These are phyloP conservation scores for Hortaea sp. DNA, from an alignment of 2,329 filamentous ascomycete species.

Conservation along the genomic window DNA sequence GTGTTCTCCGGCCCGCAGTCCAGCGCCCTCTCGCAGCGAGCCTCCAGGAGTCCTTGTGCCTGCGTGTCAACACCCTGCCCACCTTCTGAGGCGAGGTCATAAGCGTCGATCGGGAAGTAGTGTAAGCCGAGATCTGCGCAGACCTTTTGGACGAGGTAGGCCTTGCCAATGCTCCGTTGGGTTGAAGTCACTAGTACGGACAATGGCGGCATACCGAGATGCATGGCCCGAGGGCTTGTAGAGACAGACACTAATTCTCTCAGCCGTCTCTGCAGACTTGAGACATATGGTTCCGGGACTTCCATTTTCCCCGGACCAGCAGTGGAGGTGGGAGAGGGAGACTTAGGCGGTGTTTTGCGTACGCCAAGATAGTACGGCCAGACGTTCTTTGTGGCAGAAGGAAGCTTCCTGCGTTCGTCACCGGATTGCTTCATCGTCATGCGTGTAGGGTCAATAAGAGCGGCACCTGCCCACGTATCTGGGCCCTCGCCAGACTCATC, in stretches of 20 bases:
- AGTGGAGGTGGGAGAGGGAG: slow-evolving; percentile 9
- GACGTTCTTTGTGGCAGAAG: slow-evolving; percentile 61
- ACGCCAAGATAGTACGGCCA: slow-evolving; percentile 84
- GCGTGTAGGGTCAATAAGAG: slow-evolving; percentile 72
- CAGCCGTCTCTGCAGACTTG: slow-evolving; percentile 49
- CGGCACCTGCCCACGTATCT: slow-evolving; percentile 75
- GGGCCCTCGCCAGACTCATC: slow-evolving; percentile 46
- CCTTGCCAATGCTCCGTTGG: slow-evolving; percentile 86
- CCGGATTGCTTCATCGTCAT: slow-evolving; percentile 90
- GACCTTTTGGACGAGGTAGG: slow-evolving; percentile 63
- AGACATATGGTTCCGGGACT: slow-evolving; percentile 33
- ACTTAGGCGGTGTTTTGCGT: slow-evolving; percentile 46
- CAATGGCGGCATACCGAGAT: slow-evolving; percentile 76
- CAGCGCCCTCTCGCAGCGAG: slow-evolving; percentile 77
- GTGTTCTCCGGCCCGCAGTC: slow-evolving; percentile 79
- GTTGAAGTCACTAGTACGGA: slow-evolving; percentile 84
- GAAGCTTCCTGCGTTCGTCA: slow-evolving; percentile 71
- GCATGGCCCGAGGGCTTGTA: slow-evolving; percentile 76
- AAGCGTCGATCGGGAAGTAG: slow-evolving; percentile 78
- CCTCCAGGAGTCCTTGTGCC: slow-evolving; percentile 81
- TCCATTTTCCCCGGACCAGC: slow-evolving; percentile 14
- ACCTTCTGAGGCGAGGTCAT: slow-evolving; percentile 89
- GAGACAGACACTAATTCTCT: slow-evolving; percentile 80
- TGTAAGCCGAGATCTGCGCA: slow-evolving; percentile 86
- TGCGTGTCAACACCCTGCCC: slow-evolving; percentile 85